Percentiles rank a stretch among this genome's conserved stretches.
These are phyloP conservation scores for Pseudocercospora musae DNA, from an alignment of 2,329 filamentous ascomycete species.

Conservation along the genomic window DNA sequence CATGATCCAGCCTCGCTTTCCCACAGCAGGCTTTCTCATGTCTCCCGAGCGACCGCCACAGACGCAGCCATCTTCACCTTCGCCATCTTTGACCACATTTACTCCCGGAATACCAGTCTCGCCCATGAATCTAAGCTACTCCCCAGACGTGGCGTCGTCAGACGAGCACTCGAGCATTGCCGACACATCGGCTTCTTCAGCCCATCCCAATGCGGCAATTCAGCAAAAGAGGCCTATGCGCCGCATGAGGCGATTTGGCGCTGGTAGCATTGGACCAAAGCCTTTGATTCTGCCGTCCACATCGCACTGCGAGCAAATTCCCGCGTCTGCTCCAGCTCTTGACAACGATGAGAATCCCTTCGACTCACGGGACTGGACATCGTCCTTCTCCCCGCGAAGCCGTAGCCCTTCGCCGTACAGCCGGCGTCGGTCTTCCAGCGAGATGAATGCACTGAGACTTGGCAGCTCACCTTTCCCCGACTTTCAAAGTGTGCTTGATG, in stretches of 20 bases:
- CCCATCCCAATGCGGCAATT: constrained; percentile 2
- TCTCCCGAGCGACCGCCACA: constrained; percentile 26
- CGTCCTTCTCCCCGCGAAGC: not conserved
- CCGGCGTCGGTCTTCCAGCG: not conserved
- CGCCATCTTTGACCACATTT: constrained; percentile 9
- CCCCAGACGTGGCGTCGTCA: constrained; percentile 20
- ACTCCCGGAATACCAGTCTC: constrained; percentile 12
- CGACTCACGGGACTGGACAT: not conserved
- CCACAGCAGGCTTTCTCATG: constrained; percentile 31
- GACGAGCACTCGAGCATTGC: constrained; percentile 15
- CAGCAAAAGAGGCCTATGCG: constrained; percentile 23
- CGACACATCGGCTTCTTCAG: constrained; percentile 8
- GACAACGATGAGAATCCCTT: constrained; percentile 20
- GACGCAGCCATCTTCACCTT: constrained; percentile 18
- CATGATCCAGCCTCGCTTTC: constrained; percentile 35
- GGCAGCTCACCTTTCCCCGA: constrained; percentile 7
- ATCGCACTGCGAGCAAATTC: constrained; percentile 26
- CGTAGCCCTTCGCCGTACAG: not conserved
- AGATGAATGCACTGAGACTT: not conserved
- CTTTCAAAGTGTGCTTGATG: not conserved
- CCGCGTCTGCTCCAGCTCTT: constrained; percentile 29
- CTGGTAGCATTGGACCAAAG: constrained; percentile 33
- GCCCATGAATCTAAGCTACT: constrained; percentile 16
- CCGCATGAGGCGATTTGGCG: constrained; percentile 37
- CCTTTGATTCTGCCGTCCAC: constrained; percentile 36